Evolutionary conservation across 331 rosid species (phyloP).

Genomic region (Stylosanthes scabra): DNA sequence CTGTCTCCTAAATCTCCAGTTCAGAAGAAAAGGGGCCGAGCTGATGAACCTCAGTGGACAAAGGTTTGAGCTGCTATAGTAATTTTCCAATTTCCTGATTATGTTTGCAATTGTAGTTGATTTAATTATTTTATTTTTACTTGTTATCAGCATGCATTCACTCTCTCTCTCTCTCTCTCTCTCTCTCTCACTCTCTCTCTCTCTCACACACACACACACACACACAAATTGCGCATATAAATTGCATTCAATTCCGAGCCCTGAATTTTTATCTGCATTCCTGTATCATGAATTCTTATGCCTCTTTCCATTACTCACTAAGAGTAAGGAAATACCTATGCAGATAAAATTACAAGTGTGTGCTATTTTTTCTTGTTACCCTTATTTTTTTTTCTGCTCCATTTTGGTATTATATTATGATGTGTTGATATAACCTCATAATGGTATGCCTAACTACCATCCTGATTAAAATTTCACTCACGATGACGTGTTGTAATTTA

Average conservation of each 20-base stretch:
- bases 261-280: slow-evolving; percentile 1
- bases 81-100: slow-evolving; percentile 10
- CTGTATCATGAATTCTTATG: slow-evolving; percentile 5
- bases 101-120: too few species aligned
- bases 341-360: slow-evolving; percentile 6
- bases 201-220: too few species aligned
- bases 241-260: background rate
- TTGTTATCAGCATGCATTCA: too few species aligned
- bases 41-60: slow-evolving; percentile 60
- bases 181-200: too few species aligned
- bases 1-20: slow-evolving; percentile 49
- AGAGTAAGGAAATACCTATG: background rate
- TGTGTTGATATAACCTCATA: too few species aligned
- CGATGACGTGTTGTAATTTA: too few species aligned
- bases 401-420: background rate
- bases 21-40: slow-evolving; percentile 71
- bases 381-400: background rate
- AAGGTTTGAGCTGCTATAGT: slow-evolving; percentile 57
- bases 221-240: background rate
- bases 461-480: too few species aligned
- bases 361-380: slow-evolving; percentile 15
- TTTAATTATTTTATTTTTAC: too few species aligned
- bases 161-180: too few species aligned
- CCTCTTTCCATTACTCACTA: slow-evolving; percentile 21
- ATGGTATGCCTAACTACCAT: too few species aligned